A percentile compares a stretch with the other conserved stretches of the same genome.
phyloP scores from a whole-genome alignment of 805 yeast species.

The Yarrowia osloensis region DNA sequence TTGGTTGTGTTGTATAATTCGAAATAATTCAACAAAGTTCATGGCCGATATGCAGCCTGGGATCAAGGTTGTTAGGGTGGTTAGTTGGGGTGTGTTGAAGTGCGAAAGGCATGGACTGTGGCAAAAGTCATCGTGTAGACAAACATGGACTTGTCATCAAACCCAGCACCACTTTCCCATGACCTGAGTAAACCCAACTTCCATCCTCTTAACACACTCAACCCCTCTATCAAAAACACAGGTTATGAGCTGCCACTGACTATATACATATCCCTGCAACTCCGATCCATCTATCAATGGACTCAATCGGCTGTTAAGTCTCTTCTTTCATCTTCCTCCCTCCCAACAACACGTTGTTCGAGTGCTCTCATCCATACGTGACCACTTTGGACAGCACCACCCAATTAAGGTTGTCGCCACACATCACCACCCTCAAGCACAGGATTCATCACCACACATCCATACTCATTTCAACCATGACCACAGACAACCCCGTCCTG shows the following conservation, averaged over 20 bases:
- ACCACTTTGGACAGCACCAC: background rate
- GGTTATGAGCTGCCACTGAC: background rate
- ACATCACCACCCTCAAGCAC: conserved; percentile 19
- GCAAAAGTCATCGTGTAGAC: no score
- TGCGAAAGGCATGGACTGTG: background rate
- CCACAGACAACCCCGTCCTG: conserved; percentile 14
- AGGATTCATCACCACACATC: background rate
- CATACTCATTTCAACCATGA: conserved; percentile 2
- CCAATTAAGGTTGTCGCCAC: conserved; percentile 11
- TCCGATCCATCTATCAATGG: background rate
- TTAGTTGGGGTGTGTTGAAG: background rate
- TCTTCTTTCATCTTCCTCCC: background rate
- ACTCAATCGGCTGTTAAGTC: no score
- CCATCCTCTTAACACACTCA: no score
- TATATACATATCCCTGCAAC: background rate
- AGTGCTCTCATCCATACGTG: background rate
- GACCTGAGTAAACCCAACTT: no score
- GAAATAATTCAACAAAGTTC: background rate
- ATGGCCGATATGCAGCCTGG: background rate
- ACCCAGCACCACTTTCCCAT: no score
- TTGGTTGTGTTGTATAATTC: background rate
- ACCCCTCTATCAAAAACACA: background rate
- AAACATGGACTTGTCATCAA: no score
- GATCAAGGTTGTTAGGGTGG: background rate
- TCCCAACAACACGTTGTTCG: background rate